Base-by-base conservation (phyloP, 371 early-diverging fungal species). In the Coemansia sp. region DNA sequence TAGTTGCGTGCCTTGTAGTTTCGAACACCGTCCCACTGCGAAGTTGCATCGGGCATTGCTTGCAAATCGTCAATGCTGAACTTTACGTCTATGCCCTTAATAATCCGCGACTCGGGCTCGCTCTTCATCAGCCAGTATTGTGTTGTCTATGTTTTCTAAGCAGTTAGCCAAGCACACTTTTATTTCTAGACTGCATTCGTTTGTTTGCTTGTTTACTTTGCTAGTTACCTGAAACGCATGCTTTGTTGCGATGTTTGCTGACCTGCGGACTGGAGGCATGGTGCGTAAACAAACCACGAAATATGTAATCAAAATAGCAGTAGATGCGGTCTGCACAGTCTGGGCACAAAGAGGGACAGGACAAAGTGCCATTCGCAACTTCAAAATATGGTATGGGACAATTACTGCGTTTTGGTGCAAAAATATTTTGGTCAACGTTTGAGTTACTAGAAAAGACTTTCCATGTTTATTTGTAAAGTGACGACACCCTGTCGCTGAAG, bases 111-210 rank as follows among this genome's bases (percentile, higher is more conserved):
- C 31, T 89, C 86, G 0, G 90, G 90, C 66, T 90, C 92, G 3
- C 90, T 87, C 61, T 91, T 91, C 84, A 91, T 87, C 54, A 91
- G 71, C 86, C 87, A 91, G 72, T 81, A 84, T 21, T 64, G 52
- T n/a, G 37, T 29, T 39, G 16, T 55, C 69, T 64, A 64, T 5
- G 26, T 18, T 26, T 18, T 54, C 11, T 16, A 14, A 29, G 54
- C 54, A 52, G 52, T 52, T 26, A 52, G 52, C 13, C 21, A 52
- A 24, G 27, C 52, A 52, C 26, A 4, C 51, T n/a, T 21, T 22
- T 21, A 18, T 22, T 18, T 47, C 14, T n/a, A 14, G 18, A n/a
- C 47, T 18, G n/a, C 45, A 5, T 16, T 42, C n/a, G 45, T 42
- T 42, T 42, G n/a, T 42, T 16, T 42, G 45, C 45, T 42, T 42